These are phyloP conservation scores for Aurifilum marmelostoma DNA, from an alignment of 2,329 filamentous ascomycete genomes.

Conservation along the genomic window DNA sequence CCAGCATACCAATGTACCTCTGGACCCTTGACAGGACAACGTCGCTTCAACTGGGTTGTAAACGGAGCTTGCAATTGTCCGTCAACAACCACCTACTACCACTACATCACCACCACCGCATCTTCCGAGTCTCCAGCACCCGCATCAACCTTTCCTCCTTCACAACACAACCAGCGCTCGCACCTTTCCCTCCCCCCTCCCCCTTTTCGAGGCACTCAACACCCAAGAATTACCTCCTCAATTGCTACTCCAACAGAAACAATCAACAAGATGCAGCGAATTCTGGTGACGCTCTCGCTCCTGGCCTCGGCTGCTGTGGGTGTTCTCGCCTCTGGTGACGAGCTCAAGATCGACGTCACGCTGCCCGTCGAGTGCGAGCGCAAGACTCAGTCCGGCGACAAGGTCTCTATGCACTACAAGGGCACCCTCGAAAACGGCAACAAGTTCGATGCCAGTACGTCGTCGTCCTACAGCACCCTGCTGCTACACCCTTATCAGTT, in stretches of 20 bases:
- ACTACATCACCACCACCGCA: neutral
- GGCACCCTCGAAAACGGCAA: constrained; percentile 77
- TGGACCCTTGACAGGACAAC: constrained; percentile 15
- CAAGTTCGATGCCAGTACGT: constrained; percentile 78
- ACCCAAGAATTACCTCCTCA: neutral
- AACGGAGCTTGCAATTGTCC: neutral
- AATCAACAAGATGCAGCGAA: constrained; percentile 50
- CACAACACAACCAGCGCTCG: neutral
- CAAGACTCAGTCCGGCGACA: constrained; percentile 76
- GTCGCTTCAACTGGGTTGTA: neutral
- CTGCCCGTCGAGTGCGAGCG: constrained; percentile 76
- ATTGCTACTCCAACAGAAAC: neutral
- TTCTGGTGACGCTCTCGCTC: constrained; percentile 52
- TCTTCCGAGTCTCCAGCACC: neutral
- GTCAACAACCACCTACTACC: neutral
- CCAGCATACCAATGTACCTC: neutral
- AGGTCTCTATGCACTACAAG: constrained; percentile 83
- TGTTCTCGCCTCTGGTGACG: constrained; percentile 56
- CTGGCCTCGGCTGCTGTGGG: constrained; percentile 56
- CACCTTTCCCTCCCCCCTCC: no score
- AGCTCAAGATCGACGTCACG: constrained; percentile 79
- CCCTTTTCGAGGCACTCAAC: neutral
- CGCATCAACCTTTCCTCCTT: neutral
- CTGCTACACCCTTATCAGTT: no score
- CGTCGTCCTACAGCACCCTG: neutral